Conservation (phyloP, 805 yeast species). For the Candida ipomoeae region DNA sequence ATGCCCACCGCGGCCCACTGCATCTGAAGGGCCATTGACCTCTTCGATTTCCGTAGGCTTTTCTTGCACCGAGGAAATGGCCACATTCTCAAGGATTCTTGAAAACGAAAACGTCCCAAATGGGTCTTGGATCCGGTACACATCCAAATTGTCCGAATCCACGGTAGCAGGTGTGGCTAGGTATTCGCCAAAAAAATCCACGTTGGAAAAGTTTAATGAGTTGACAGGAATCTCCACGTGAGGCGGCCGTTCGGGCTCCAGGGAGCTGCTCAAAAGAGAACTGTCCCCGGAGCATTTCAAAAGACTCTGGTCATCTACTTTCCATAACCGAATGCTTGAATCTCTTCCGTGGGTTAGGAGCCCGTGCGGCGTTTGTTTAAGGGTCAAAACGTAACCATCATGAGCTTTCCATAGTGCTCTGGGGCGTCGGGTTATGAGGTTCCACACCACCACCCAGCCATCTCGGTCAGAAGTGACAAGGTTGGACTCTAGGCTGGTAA, state of each 20-base stretch:
- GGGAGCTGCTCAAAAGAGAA: conserved; percentile 2
- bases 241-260: conserved; percentile 17
- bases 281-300: conserved; percentile 4
- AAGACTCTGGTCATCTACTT: conserved; percentile 10
- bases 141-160: conserved; percentile 61
- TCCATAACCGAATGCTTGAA: conserved; percentile 49
- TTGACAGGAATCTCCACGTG: conserved; percentile 60
- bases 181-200: conserved; percentile 23
- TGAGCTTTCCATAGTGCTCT: conserved; percentile 59
- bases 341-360: conserved; percentile 68
- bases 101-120: conserved; percentile 18
- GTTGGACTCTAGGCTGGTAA: conserved; percentile 3
- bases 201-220: conserved; percentile 66
- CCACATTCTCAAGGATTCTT: conserved; percentile 33
- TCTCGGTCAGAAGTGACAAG: conserved; percentile 55
- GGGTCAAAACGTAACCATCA: conserved; percentile 43
- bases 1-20: conserved; percentile 25
- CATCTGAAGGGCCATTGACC: conserved; percentile 2
- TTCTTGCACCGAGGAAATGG: conserved; percentile 5
- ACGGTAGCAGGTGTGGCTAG: conserved; percentile 60
- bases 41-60: conserved; percentile 8
- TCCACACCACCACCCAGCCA: conserved; percentile 68
- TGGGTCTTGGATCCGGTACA: conserved; percentile 41
- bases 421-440: conserved; percentile 53
- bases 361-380: conserved; percentile 28